Evolutionary conservation across 1,139 yeast species (phyloP), one percentile per base, ranked within the genome.

Genomic region (Blastobotrys ciferrii): DNA sequence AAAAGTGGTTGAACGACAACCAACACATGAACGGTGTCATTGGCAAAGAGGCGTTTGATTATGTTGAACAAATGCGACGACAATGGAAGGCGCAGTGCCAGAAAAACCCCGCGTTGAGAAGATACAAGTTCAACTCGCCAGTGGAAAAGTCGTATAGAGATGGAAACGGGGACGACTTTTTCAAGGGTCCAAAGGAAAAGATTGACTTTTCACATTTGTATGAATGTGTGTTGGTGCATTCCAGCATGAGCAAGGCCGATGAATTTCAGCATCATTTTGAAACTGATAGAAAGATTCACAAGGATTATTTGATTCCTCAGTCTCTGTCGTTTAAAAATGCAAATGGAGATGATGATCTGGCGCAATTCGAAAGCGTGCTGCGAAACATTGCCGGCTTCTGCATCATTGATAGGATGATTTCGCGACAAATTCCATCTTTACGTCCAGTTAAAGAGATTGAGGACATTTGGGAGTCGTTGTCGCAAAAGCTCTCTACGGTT

Each of bases 191-290:
- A 18, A 25, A 28, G 28, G 40, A 33, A 17, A 42, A 45, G 13
- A 73, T 85, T 30, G 82, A 83, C 50, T 67, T 89, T 47, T 76
- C 82, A 13, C 84, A 89, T 11, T 72, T 92, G 19, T 87, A 81
- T 64, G 97, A 92, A 66, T 84, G 95, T 4, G 79, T 87, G 19
- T 73, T 91, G 60, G 95, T 92, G 0, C 91, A 85, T 62, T 80
- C 81, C 48, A 83, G 91, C 4, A 73, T 91, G 46, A 81, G 84
- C 42, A 84, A 84, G 61, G 69, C 76, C 6, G 81, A 78, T 5
- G 75, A 76, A 46, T 75, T 92, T 47, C 74, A 80, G 42, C 72
- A 74, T 23, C 80, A 81, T 52, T 84, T 84, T 59, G 79, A 81
- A 50, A 84, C 81, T 54, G 96, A 88, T 64, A 75, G 92, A 70